Evolutionary conservation across 2,329 filamentous ascomycete genomes (phyloP).

Genomic region (Orbilia quercus): DNA sequence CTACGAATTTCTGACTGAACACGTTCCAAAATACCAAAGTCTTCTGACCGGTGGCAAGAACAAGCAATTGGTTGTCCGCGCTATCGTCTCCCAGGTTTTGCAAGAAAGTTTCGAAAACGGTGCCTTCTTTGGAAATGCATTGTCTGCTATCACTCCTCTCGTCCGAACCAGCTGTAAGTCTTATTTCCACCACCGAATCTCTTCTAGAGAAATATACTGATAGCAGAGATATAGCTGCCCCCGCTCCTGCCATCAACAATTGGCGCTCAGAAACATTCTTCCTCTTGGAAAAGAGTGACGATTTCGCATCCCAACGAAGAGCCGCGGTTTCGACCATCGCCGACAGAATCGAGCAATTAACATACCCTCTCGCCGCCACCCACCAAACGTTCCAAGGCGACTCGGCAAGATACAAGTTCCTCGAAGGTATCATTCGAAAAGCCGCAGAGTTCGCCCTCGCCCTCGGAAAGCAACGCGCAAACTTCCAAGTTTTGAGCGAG

Average conservation of each 20-base stretch:
- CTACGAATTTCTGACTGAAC: conserved; percentile 53
- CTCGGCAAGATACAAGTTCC: conserved; percentile 48
- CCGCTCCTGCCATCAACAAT: conserved; percentile 38
- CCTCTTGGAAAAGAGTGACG: conserved; percentile 53
- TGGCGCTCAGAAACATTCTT: conserved; percentile 55
- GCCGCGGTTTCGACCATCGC: conserved; percentile 42
- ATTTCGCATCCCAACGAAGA: conserved; percentile 39
- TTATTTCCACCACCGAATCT: neutral
- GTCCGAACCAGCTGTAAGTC: conserved; percentile 49
- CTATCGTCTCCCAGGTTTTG: conserved; percentile 51
- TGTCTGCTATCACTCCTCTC: conserved; percentile 39
- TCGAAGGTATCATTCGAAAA: conserved; percentile 44
- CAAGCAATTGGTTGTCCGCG: conserved; percentile 54
- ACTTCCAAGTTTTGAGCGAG: conserved; percentile 51
- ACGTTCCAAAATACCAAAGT: conserved; percentile 38
- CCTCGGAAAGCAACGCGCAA: conserved; percentile 52
- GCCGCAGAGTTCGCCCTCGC: conserved; percentile 39
- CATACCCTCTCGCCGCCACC: conserved; percentile 46
- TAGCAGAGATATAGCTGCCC: conserved; percentile 22
- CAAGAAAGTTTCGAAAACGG: conserved; percentile 52
- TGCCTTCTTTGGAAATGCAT: conserved; percentile 47
- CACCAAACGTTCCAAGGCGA: conserved; percentile 45
- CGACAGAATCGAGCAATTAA: conserved; percentile 54
- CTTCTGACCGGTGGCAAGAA: conserved; percentile 47
- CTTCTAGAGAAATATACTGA: conserved; percentile 7